Percentiles rank a stretch among this genome's conserved stretches.
These are phyloP conservation scores for Colletotrichum theobromicola DNA, from an alignment of 2,329 filamentous ascomycete genomes.

Conservation along the genomic window DNA sequence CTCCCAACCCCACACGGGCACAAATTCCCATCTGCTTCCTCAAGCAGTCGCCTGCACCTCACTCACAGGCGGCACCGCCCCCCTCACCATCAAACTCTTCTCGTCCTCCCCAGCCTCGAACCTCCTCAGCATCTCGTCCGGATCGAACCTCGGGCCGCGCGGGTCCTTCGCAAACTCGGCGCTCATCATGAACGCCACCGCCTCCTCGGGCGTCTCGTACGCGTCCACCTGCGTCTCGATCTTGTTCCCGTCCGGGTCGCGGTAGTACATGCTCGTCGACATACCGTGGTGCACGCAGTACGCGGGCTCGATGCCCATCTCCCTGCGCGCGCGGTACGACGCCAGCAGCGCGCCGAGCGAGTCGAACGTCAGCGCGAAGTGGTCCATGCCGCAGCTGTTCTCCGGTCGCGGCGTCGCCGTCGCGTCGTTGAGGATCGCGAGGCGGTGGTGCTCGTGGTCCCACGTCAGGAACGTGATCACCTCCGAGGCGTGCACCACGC, in stretches of 20 bases:
- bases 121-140: slow-evolving; percentile 3
- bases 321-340: slow-evolving; percentile 41
- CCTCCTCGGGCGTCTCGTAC: slow-evolving; percentile 41
- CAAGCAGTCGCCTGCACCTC: neutral
- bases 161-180: slow-evolving; percentile 44
- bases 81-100: neutral
- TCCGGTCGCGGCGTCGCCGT: slow-evolving; percentile 24
- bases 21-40: neutral
- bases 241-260: slow-evolving; percentile 52
- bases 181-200: slow-evolving; percentile 41
- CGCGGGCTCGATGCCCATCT: slow-evolving; percentile 39
- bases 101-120: slow-evolving; percentile 1
- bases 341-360: slow-evolving; percentile 37
- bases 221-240: slow-evolving; percentile 53
- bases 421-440: slow-evolving; percentile 41
- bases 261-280: slow-evolving; percentile 52
- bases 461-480: slow-evolving; percentile 44
- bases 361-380: slow-evolving; percentile 46
- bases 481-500: slow-evolving; percentile 27
- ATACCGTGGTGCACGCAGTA: slow-evolving; percentile 54
- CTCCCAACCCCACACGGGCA: accelerated
- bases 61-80: neutral
- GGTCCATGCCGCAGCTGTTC: slow-evolving; percentile 38
- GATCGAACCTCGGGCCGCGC: neutral
- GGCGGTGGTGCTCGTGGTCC: slow-evolving; percentile 53